A percentile compares a stretch with the other conserved stretches of the same genome.
phyloP scores from a whole-genome alignment of 768 basidiomycete species.

The Polyporus arcularius region DNA sequence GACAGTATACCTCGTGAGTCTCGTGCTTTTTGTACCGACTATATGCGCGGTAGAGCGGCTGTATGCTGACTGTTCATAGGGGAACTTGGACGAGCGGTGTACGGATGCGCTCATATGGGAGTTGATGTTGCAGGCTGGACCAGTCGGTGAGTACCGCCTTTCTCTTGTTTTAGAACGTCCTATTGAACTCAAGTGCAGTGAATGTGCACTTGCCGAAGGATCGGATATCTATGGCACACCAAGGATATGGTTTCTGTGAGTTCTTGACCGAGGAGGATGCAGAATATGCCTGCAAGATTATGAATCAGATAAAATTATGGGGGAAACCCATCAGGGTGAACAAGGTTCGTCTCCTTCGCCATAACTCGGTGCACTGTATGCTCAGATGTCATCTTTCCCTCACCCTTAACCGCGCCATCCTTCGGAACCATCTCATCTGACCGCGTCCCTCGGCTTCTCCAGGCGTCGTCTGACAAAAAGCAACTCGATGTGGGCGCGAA shows the following conservation, averaged over 20 bases:
- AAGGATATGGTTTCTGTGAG: constrained; percentile 99
- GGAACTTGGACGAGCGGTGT: constrained; percentile 95
- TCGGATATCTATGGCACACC: constrained; percentile 96
- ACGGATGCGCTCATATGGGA: constrained; percentile 96
- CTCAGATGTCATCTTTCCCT: not conserved
- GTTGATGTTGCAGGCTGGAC: constrained; percentile 98
- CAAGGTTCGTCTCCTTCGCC: constrained; percentile 67
- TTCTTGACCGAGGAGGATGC: constrained; percentile 99
- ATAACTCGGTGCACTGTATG: not conserved
- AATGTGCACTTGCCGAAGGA: constrained; percentile 99
- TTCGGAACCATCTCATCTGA: not conserved
- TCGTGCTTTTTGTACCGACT: too few relatives aligned
- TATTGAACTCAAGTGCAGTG: constrained; percentile 49
- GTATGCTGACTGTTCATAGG: constrained; percentile 47
- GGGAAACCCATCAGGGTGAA: constrained; percentile 99
- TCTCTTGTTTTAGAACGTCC: not conserved
- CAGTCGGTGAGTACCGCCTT: constrained; percentile 72
- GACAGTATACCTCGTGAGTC: constrained; percentile 55
- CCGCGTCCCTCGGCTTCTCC: constrained; percentile 12
- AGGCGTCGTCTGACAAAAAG: constrained; percentile 98
- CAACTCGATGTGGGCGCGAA: constrained; percentile 98
- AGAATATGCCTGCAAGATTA: constrained; percentile 99
- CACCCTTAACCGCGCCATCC: not conserved
- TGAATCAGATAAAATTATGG: constrained; percentile 99
- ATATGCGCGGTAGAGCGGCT: not conserved